These are phyloP conservation scores for Mollisiaceae sp. DNA, from an alignment of 2,329 filamentous ascomycete genomes.

Conservation along the genomic window DNA sequence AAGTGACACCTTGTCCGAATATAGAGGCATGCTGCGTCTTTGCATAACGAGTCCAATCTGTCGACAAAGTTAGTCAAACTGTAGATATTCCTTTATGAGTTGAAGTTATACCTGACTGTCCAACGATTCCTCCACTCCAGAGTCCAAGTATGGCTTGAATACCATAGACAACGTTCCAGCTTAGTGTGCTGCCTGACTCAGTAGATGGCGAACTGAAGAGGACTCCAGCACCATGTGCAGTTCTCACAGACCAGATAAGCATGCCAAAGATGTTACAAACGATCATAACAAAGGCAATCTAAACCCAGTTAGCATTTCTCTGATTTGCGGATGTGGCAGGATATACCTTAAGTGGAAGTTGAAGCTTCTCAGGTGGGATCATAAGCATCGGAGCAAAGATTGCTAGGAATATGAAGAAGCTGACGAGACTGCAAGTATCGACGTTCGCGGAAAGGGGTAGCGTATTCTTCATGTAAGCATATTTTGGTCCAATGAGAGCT, in stretches of 20 bases:
- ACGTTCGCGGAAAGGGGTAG: constrained; percentile 37
- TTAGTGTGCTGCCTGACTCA: constrained; percentile 37
- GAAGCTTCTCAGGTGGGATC: constrained; percentile 41
- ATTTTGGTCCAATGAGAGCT: constrained; percentile 39
- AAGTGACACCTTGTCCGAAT: constrained; percentile 41
- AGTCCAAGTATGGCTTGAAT: constrained; percentile 42
- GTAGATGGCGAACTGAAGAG: constrained; percentile 36
- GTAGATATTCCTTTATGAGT: too few species aligned
- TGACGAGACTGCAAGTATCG: constrained; percentile 38
- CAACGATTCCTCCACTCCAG: constrained; percentile 39
- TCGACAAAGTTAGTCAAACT: not conserved
- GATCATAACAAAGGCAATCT: constrained; percentile 42
- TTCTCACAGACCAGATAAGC: constrained; percentile 41
- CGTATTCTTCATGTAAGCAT: constrained; percentile 37
- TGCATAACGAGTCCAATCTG: constrained; percentile 44
- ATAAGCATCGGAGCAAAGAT: constrained; percentile 40
- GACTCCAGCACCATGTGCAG: constrained; percentile 38
- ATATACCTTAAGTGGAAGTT: constrained; percentile 35
- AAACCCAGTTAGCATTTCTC: not conserved
- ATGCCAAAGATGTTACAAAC: constrained; percentile 43
- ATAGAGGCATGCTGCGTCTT: constrained; percentile 38
- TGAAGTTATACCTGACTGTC: constrained; percentile 35
- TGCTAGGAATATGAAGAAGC: constrained; percentile 42
- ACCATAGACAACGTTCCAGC: constrained; percentile 42
- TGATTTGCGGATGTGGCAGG: not conserved